Conservation (phyloP, 495 filamentous ascomycete genomes). For the Xylaria palmicola region DNA sequence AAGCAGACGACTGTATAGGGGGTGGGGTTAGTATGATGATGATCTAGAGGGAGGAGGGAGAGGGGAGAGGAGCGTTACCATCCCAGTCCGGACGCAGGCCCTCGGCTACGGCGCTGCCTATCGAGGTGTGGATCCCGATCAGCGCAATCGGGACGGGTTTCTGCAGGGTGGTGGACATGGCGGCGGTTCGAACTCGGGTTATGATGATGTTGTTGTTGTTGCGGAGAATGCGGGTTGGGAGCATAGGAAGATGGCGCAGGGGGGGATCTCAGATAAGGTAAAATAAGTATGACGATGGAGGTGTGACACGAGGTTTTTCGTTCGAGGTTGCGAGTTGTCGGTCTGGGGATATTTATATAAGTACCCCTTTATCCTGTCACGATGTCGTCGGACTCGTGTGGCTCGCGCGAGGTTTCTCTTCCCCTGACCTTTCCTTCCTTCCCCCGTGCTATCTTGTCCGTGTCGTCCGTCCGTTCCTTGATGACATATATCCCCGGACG, state of each 20-base stretch:
- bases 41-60: neutral
- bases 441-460: no score
- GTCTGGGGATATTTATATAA: no score
- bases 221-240: no score
- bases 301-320: no score
- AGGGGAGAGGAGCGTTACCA: neutral
- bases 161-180: neutral
- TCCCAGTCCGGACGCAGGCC: conserved; percentile 13
- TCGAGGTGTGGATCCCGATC: conserved; percentile 13
- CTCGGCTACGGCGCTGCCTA: conserved; percentile 2
- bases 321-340: no score
- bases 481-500: neutral
- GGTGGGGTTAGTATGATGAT: neutral
- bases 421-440: no score
- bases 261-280: no score
- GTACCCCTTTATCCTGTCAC: no score
- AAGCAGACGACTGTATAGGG: conserved; percentile 12
- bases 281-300: no score
- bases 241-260: no score
- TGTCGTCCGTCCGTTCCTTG: neutral
- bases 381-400: no score
- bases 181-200: neutral
- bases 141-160: conserved; percentile 8
- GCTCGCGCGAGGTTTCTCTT: no score
- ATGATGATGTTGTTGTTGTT: neutral